These are phyloP conservation scores for Xylaria bambusicola DNA, from an alignment of 495 filamentous ascomycete genomes.

Conservation along the genomic window DNA sequence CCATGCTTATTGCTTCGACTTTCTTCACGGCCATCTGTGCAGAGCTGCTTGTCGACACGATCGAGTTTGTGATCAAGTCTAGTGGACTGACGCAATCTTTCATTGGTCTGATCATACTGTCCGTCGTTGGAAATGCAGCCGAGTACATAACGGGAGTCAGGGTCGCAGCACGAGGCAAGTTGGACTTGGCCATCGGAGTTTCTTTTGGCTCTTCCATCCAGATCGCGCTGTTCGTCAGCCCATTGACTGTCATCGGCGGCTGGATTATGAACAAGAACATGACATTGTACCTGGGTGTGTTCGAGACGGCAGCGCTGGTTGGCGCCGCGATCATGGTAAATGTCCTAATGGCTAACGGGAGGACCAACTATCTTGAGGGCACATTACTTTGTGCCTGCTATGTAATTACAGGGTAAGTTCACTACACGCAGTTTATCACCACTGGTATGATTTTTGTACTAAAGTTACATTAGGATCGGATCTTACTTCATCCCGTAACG, in stretches of 20 bases:
- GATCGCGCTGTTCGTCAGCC: slow-evolving; percentile 81
- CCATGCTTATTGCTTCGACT: slow-evolving; percentile 74
- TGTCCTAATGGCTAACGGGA: slow-evolving; percentile 76
- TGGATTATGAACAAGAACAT: slow-evolving; percentile 77
- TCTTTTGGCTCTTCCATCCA: slow-evolving; percentile 81
- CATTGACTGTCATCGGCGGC: slow-evolving; percentile 74
- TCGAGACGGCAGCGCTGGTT: slow-evolving; percentile 80
- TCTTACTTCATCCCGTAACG: not conserved
- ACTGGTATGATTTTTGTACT: not conserved
- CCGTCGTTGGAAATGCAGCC: slow-evolving; percentile 87
- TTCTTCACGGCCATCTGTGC: slow-evolving; percentile 77
- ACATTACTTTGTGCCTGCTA: slow-evolving; percentile 74
- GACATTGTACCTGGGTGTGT: slow-evolving; percentile 81
- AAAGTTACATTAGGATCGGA: not conserved
- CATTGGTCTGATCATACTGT: slow-evolving; percentile 80
- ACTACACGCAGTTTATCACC: not conserved
- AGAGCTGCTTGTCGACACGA: slow-evolving; percentile 78
- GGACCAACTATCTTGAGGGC: slow-evolving; percentile 82
- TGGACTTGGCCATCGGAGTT: slow-evolving; percentile 84
- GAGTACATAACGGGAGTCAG: slow-evolving; percentile 86
- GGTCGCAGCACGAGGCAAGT: slow-evolving; percentile 84
- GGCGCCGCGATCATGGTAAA: slow-evolving; percentile 81
- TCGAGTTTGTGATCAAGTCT: slow-evolving; percentile 56
- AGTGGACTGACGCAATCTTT: slow-evolving; percentile 65
- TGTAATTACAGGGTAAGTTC: slow-evolving; percentile 52